A percentile compares a stretch with the other conserved stretches of the same genome.
These are phyloP conservation scores for Zymoseptoria tritici DNA, from an alignment of 2,329 filamentous ascomycete species.

Conservation along the genomic window DNA sequence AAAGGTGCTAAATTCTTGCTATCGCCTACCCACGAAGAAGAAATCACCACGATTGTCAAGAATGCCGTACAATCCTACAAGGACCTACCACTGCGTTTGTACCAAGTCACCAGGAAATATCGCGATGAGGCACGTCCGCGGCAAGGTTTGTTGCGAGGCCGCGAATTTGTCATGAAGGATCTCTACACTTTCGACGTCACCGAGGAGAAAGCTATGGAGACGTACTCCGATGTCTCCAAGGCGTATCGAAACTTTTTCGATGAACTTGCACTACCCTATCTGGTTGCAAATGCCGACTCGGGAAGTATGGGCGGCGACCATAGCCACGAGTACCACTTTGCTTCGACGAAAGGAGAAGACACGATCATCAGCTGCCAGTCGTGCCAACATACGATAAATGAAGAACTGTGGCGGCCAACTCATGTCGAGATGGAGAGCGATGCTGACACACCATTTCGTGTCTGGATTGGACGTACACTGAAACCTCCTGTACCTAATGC, in stretches of 20 bases:
- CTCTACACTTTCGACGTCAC: constrained; percentile 87
- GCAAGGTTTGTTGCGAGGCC: constrained; percentile 76
- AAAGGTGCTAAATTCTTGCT: constrained; percentile 68
- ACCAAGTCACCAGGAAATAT: constrained; percentile 92
- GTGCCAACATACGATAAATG: constrained; percentile 76
- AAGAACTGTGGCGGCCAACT: constrained; percentile 54
- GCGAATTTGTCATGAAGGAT: constrained; percentile 97
- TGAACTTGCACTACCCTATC: constrained; percentile 73
- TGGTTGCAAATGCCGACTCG: constrained; percentile 83
- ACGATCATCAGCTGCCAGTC: constrained; percentile 65
- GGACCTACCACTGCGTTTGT: constrained; percentile 75
- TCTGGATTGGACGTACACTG: constrained; percentile 10
- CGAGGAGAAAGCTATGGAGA: constrained; percentile 60
- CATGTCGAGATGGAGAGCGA: background rate
- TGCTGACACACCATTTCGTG: constrained; percentile 3
- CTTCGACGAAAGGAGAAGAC: constrained; percentile 75
- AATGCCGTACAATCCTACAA: constrained; percentile 73
- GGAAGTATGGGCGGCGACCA: constrained; percentile 92
- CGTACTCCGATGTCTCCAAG: constrained; percentile 65
- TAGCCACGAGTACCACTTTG: constrained; percentile 91
- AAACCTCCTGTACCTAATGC: background rate
- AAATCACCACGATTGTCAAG: constrained; percentile 77
- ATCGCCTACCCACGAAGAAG: constrained; percentile 91
- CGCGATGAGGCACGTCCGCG: constrained; percentile 84
- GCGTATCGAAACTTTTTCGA: constrained; percentile 74